Base-by-base conservation (phyloP, 2,329 filamentous ascomycete genomes). In the Cordyceps sp. region DNA sequence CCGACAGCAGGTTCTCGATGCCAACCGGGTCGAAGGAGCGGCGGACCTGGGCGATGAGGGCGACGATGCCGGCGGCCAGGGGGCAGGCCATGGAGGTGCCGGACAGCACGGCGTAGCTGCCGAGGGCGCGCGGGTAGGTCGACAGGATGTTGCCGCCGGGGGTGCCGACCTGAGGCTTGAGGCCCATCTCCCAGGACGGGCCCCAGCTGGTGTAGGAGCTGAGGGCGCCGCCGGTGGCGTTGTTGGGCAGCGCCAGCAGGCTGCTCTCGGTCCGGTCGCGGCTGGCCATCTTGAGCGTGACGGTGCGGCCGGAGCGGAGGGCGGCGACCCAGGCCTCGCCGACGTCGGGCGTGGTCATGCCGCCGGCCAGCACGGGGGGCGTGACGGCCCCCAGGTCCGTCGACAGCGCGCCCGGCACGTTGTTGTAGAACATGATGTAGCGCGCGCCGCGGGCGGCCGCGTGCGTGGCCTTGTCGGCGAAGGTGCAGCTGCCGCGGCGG, bases 351-450 rank as follows among this genome's bases (percentile, higher is more conserved):
- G 53, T 52, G 1, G 63, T 56, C 47, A 64, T 63, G 29, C 50
- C 60, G 1, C 51, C 45, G 10, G 47, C 62, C 10, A 44, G 24
- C 27, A 65, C 44, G 2, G 46, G n/a, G n/a, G n/a, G 46, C 0
- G 44, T 26, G 2, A 54, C 53, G 1, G 28, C 20, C 0, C 43
- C 38, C 4, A 56, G 50, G 24, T 57, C 48, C 10, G 57, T 53
- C 7, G 43, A 37, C 5, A 45, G 39, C 3, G 58, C 52, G 12
- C 51, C 55, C 6, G 41, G 38, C 14, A 32, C 38, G 38, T 67
- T 70, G 57, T 76, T 76, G 50, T 76, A 78, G 42, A 73, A 55
- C 39, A 78, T 50, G 33, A 78, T 49, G 39, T 75, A 73, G 44
- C 66, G 62, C 31, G 69, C 73, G 10, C 73, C 73, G 30, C 59